Base-by-base conservation (phyloP, 2,329 filamentous ascomycete genomes). In the Xylariomycetidae sp. region DNA sequence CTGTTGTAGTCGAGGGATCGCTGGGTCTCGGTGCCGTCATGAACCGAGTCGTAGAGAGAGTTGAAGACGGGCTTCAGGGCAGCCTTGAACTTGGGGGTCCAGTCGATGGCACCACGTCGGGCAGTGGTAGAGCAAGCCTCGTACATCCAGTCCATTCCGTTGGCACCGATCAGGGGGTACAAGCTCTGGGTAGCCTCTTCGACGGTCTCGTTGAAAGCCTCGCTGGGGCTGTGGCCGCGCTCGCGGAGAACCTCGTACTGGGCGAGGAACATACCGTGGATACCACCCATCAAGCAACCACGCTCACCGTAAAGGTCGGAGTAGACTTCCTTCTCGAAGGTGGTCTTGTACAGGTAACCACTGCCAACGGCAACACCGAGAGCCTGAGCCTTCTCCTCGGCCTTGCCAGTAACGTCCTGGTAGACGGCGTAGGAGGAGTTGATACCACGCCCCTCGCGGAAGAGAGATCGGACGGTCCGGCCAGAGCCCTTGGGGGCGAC, bases 121-220 rank as follows among this genome's bases (percentile, higher is more conserved):
- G 92, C 92, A 39, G 92, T 98, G 63, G 92, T 98, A 46, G 90
- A 97, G 85, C 92, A 98, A 52, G 92, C 92, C 65, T 90, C 89
- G 76, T 94, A 98, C 92, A 98, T 98, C 88, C 94, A 98, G 77
- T 98, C 92, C 92, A 98, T 97, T 61, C 92, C 92, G 72, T 97
- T 85, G 70, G 79, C 80, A 61, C 90, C 92, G 60, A 98, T 98
- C 61, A 98, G 78, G 48, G 92, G 92, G 80, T 98, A 98, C 61
- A 98, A 77, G 51, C 80, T 88, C 80, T 98, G 92, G 33, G 92
- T 98, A 49, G 92, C 92, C 80, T 98, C 92, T 80, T 98, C 92
- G 52, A 98, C 92, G 51, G 92, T 98, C 88, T 98, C 92, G 81
- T 98, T 98, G 85, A 98, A 98, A 51, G 92, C 92, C 75, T 98